phyloP scores from a whole-genome alignment of 139 green algal genomes.

The Tetraselmis chui region DNA sequence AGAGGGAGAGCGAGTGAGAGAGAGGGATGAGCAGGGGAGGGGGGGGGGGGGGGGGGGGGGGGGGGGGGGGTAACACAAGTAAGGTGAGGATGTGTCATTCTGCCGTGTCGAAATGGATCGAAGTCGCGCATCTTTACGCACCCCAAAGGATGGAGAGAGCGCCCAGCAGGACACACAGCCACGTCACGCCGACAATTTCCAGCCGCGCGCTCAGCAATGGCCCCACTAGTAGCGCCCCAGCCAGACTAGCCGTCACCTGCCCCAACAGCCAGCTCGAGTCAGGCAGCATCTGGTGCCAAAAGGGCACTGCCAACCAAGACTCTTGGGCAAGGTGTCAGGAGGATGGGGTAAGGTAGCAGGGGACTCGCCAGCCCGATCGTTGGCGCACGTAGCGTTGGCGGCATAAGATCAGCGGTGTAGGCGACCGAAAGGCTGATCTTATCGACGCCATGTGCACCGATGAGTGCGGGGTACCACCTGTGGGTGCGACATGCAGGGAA shows the following conservation, averaged over 20 bases:
- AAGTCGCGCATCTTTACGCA: too few species aligned
- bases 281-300: too few species aligned
- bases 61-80: background rate
- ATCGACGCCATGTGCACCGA: background rate
- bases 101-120: too few species aligned
- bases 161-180: background rate
- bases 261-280: too few species aligned
- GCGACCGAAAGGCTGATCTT: slow-evolving; percentile 41
- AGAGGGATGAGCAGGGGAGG: too few species aligned
- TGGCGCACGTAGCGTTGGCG: slow-evolving; percentile 31
- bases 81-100: too few species aligned
- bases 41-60: too few species aligned
- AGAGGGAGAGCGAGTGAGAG: too few species aligned
- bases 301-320: too few species aligned
- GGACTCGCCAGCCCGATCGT: background rate
- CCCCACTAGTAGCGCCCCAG: background rate
- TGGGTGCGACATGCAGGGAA: background rate
- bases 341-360: background rate
- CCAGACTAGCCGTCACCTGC: background rate
- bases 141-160: background rate
- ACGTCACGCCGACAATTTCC: background rate
- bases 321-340: too few species aligned
- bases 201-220: background rate
- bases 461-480: background rate
- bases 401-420: slow-evolving; percentile 49